A percentile compares a stretch with the other conserved stretches of the same genome.
These are phyloP conservation scores for Colletotrichum orbiculare DNA, from an alignment of 2,329 filamentous ascomycete genomes.

Conservation along the genomic window DNA sequence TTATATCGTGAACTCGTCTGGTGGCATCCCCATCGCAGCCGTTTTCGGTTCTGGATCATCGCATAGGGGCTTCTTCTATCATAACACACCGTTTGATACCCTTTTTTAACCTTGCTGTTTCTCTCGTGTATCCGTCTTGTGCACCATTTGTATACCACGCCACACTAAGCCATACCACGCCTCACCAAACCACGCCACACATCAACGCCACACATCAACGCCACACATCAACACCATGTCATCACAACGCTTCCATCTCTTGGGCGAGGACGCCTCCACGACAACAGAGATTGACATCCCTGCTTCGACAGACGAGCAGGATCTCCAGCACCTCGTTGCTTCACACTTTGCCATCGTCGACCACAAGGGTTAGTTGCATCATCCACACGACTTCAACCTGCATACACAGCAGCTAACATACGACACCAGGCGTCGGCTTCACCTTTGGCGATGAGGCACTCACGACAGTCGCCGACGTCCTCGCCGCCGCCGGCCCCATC, in stretches of 20 bases:
- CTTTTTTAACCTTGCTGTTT: not conserved
- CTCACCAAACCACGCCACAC: not conserved
- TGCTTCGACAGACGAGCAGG: constrained; percentile 47
- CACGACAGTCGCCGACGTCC: constrained; percentile 48
- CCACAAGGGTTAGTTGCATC: constrained; percentile 46
- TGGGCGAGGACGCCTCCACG: constrained; percentile 52
- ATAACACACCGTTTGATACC: not conserved
- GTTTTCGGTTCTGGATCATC: not conserved
- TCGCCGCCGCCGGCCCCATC: constrained; percentile 47
- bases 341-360: constrained; percentile 57
- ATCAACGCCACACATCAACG: not conserved
- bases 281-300: constrained; percentile 51
- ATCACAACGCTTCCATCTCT: constrained; percentile 53
- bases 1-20: constrained; percentile 26
- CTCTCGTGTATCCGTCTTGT: not conserved
- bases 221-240: constrained; percentile 43
- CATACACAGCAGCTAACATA: not conserved
- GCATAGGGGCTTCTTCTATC: not conserved
- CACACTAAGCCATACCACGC: not conserved
- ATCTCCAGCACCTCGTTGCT: constrained; percentile 52
- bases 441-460: constrained; percentile 45
- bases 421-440: constrained; percentile 50
- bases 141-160: not conserved
- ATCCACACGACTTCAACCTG: not conserved
- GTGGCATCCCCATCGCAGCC: constrained; percentile 10